Base-by-base conservation (phyloP, 257 asterid genomes). In the Buddleja alternifolia region DNA sequence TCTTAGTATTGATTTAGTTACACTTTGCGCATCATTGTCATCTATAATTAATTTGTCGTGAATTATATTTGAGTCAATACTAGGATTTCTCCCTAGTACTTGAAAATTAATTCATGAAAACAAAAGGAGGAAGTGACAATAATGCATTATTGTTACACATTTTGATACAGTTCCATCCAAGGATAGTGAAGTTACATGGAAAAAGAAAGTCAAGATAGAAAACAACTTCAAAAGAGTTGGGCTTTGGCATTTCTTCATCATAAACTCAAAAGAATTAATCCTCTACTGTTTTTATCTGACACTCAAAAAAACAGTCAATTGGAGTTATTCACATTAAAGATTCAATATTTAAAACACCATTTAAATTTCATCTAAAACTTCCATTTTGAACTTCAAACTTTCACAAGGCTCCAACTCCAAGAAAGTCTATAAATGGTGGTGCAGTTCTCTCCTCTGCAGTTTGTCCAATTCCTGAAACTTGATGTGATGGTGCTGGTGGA, bases 361-460 rank as follows among this genome's bases (percentile, higher is more conserved):
- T n/a, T n/a, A n/a, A 29, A 29, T 1, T 29, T 5, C 34, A 29
- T 29, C 34, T 29, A 29, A 29, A 29, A 29, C 5, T 29, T 29
- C 34, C 34, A 29, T 29, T 1, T n/a, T n/a, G n/a, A n/a, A n/a
- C n/a, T n/a, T n/a, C n/a, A n/a, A n/a, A n/a, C n/a, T n/a, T 70
- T 80, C 80, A 88, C 59, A 67, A 74, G 80, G 93, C 90, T 69
- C 96, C 97, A 12, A 92, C 97, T 42, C 97, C 97, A 15, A 92
- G 97, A 74, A 92, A 92, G 81, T 92, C 97, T 81, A 92, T 92
- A 78, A 89, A 92, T 59, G 85, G 82, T 55, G 92, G 86, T 68
- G 83, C 72, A 66, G 77, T 70, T 61, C 74, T 74, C 66, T 77
- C 92, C 39, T 83, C 88, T 51, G 60, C 44, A 14, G 71, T 60